Evolutionary conservation across 768 basidiomycete genomes (phyloP), one percentile per base, ranked within the genome.

Genomic region (Termitomyces sp.): DNA sequence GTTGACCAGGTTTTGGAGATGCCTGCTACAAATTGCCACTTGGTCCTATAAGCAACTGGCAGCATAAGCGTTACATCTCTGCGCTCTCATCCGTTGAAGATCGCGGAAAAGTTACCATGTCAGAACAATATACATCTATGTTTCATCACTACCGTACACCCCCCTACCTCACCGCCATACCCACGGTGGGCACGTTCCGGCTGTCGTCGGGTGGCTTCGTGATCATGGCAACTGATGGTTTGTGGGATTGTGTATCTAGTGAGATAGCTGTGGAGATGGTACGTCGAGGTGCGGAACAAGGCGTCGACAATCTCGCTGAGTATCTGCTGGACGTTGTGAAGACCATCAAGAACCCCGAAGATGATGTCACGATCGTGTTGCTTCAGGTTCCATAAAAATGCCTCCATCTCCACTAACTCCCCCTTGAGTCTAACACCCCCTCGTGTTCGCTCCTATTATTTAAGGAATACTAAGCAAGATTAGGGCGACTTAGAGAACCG

Each of bases 91-190:
- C 64, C 1, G 60, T 70, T 34, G 71, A 73, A 62, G 55, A 62
- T n/a, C 55, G 59, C 12, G 63, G 63, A 15, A 72, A 72, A 54
- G 64, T 73, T 3, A 62, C 70, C 9, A 67, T 75, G 65, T 72
- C 64, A 44, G 64, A 60, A 17, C 71, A 71, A 60, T 73, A 74
- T 50, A 58, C 64, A 0, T 59, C 65, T 21, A 64, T 70, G 55
- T 75, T 74, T 48, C 64, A 77, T 37, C 71, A 71, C 22, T 78
- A 86, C 61, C 81, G 77, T 66, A 81, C 81, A 1, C 82, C 82
- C 2, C 82, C 82, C 0, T 84, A 85, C 59, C 69, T 83, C 32
- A 80, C 77, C 17, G 77, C 82, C 1, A 66, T 69, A 28, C 83
- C 82, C 2, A 76, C 76, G 47, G 71, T 77, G n/a, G 76, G 74